Percentiles rank a stretch among this genome's conserved stretches.
phyloP scores from a whole-genome alignment of 2,329 filamentous ascomycete genomes.

The Colletotrichum sp. region DNA sequence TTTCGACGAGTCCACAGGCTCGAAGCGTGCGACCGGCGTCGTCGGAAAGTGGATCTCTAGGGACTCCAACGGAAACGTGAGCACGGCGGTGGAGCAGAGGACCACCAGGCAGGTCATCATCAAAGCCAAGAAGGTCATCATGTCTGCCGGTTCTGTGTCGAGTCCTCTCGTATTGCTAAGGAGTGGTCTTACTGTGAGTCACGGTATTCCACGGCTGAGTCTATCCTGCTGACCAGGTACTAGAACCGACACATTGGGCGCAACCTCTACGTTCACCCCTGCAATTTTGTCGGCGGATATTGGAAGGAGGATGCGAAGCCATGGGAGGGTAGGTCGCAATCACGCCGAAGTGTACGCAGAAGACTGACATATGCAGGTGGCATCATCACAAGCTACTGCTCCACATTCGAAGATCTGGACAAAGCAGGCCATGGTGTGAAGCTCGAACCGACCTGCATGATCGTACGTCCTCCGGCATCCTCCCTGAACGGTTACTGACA shows the following conservation, averaged over 20 bases:
- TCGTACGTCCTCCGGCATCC: constrained; percentile 42
- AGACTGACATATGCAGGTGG: constrained; percentile 55
- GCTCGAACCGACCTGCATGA: constrained; percentile 77
- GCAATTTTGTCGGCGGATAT: constrained; percentile 61
- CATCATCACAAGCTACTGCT: constrained; percentile 80
- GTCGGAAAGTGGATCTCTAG: constrained; percentile 77
- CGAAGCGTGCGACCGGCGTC: constrained; percentile 70
- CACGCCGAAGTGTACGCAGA: background rate
- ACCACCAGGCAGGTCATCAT: constrained; percentile 68
- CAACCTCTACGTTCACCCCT: constrained; percentile 84
- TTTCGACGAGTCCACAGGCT: constrained; percentile 60
- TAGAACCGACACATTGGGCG: constrained; percentile 81
- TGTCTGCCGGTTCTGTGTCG: constrained; percentile 78
- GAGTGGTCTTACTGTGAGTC: constrained; percentile 72
- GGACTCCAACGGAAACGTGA: constrained; percentile 64
- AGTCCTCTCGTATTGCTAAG: constrained; percentile 78
- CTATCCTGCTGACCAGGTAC: constrained; percentile 22
- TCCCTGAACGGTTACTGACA: background rate
- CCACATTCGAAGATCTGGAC: constrained; percentile 82
- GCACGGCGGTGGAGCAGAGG: constrained; percentile 52
- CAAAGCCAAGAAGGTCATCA: constrained; percentile 79
- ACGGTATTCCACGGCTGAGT: background rate
- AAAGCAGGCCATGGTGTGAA: constrained; percentile 81
- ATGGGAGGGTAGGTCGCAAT: constrained; percentile 58
- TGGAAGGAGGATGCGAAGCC: constrained; percentile 74